Evolutionary conservation across 2,329 filamentous ascomycete species (phyloP).

Genomic region (Diplocarpon mali): DNA sequence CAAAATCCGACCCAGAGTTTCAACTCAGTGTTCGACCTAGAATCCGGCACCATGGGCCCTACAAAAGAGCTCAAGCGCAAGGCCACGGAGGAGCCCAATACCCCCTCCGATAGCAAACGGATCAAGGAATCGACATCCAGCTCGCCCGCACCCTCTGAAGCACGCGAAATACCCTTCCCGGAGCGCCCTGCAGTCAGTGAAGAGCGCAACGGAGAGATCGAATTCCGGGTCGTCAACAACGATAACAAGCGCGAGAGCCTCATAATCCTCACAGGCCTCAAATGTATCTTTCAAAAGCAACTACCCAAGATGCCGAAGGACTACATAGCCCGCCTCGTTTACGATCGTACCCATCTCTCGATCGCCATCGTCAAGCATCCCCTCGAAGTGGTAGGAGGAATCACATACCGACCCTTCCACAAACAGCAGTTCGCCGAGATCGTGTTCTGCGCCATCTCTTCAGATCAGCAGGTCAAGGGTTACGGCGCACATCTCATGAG

Average conservation of each 20-base stretch:
- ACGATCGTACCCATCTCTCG: slow-evolving; percentile 90
- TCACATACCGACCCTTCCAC: slow-evolving; percentile 92
- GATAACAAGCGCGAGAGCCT: slow-evolving; percentile 78
- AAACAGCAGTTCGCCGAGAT: slow-evolving; percentile 92
- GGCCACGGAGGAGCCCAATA: slow-evolving; percentile 53
- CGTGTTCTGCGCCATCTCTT: slow-evolving; percentile 95
- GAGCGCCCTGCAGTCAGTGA: slow-evolving; percentile 92
- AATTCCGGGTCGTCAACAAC: slow-evolving; percentile 97
- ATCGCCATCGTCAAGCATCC: slow-evolving; percentile 98
- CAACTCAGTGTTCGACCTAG: not conserved
- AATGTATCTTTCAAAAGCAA: slow-evolving; percentile 98
- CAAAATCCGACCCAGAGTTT: not conserved
- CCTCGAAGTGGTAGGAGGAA: slow-evolving; percentile 88
- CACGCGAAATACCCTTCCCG: slow-evolving; percentile 58
- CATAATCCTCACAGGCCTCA: slow-evolving; percentile 89
- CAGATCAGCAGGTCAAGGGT: slow-evolving; percentile 96
- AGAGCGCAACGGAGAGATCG: slow-evolving; percentile 87
- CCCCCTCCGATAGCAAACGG: slow-evolving; percentile 53
- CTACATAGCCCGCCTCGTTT: slow-evolving; percentile 94
- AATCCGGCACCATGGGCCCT: slow-evolving; percentile 16
- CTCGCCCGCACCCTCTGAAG: slow-evolving; percentile 27
- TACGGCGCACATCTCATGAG: slow-evolving; percentile 98
- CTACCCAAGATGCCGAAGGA: slow-evolving; percentile 99
- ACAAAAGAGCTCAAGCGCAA: slow-evolving; percentile 50
- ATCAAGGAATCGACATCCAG: slow-evolving; percentile 37